phyloP scores from a whole-genome alignment of 495 filamentous ascomycete genomes.

The Tuber microsphaerosporum region DNA sequence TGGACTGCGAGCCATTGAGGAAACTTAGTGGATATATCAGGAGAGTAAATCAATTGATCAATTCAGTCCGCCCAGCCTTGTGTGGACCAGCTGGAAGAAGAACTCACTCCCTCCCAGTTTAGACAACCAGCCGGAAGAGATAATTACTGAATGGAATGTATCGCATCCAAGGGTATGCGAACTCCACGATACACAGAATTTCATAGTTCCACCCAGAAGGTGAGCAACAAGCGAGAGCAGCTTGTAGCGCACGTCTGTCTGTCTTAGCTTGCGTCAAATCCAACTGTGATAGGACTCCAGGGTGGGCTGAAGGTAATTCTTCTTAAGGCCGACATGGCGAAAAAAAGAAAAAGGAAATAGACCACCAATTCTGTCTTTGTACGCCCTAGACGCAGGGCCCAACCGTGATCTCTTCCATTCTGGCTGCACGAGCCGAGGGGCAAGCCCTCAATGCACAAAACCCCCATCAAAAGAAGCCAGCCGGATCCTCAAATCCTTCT shows the following conservation, averaged over 20 bases:
- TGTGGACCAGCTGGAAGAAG: background rate
- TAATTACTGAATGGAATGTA: background rate
- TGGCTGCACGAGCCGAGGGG: conserved; percentile 6
- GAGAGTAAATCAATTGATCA: background rate
- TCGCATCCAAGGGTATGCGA: background rate
- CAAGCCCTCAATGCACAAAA: background rate
- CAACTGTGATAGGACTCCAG: background rate
- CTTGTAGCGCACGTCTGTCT: background rate
- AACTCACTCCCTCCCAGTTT: background rate
- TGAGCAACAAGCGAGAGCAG: background rate
- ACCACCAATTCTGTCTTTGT: conserved; percentile 23
- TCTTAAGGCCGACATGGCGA: conserved; percentile 11
- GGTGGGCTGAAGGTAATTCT: background rate
- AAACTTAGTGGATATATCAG: background rate
- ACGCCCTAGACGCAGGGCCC: conserved; percentile 33
- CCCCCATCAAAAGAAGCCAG: background rate
- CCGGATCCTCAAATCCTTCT: background rate
- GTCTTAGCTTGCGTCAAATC: conserved; percentile 2
- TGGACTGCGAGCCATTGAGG: background rate
- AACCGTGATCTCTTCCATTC: conserved; percentile 23
- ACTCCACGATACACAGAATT: background rate
- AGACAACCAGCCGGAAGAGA: background rate
- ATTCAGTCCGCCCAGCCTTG: background rate
- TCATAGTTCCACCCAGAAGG: background rate
- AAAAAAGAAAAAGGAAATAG: conserved; percentile 14